Evolutionary conservation across 106 monocot species (phyloP), one percentile per base, ranked within the genome.

Genomic region (Triglochin maritima): DNA sequence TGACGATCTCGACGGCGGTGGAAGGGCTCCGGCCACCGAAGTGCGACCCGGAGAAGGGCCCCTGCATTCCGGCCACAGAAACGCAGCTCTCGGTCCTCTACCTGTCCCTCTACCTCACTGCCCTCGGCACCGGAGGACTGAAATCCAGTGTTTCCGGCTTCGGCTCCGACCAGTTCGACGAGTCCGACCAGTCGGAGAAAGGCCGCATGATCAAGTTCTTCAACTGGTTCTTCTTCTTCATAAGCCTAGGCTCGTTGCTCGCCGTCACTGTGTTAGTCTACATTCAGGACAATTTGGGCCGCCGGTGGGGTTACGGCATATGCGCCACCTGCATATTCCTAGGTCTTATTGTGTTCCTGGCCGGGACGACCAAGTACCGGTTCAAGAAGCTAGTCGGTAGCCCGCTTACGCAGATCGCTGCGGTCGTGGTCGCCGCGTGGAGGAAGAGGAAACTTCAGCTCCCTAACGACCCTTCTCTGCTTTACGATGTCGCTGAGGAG

Each of bases 201-300:
- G 42, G 29, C 55, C 59, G 62, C 55, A 88, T 88, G 87, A 65
- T 71, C 50, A 59, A 8, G n/a, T 88, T 88, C 81, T 88, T 88
- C 84, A 81, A 63, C 76, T 88, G 84, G 84, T 88, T 88, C 81
- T 84, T 81, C 81, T 88, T 88, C 84, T 74, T 88, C 81, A 81
- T 88, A 56, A 84, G 84, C 71, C 56, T 88, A 60, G 87, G 87
- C 43, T 74, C 87, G 17, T 77, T 88, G 48, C 15, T 88, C 42
- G 84, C 87, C 47, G 81, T 88, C 9, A 84, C 87, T 6, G 84
- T 88, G 52, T 77, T 88, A 41, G 84, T 88, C 53, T 88, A 88
- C 71, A 52, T 84, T 43, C 84, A 88, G 56, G 87, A 84, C 68
- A 60, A 84, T 79, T 4, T 88, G 4, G 81, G 87, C 1, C 49